Evolutionary conservation across 2,329 filamentous ascomycete species (phyloP).

Genomic region (Botrytis tulipae): DNA sequence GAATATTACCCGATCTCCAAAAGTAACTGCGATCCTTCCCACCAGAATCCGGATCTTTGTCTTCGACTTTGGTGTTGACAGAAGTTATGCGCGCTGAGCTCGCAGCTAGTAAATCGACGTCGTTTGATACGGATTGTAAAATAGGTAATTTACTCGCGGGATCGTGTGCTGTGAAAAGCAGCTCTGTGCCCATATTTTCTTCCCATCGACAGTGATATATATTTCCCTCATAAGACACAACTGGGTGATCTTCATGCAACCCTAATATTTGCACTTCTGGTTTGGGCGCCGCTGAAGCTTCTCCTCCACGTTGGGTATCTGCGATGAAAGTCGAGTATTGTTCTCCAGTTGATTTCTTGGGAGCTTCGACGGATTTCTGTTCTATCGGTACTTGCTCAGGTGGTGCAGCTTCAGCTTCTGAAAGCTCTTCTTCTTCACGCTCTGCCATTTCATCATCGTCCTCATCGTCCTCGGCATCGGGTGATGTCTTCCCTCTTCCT

Average conservation of each 20-base stretch:
- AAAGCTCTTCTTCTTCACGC: constrained; percentile 25
- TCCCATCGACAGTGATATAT: constrained; percentile 81
- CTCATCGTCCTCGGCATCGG: constrained; percentile 12
- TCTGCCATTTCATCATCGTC: constrained; percentile 26
- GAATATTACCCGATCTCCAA: constrained; percentile 12
- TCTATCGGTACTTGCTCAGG: constrained; percentile 27
- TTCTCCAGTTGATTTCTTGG: background rate
- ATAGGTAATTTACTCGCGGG: constrained; percentile 44
- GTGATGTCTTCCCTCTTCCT: constrained; percentile 17
- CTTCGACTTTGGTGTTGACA: constrained; percentile 39
- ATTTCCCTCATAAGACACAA: constrained; percentile 76
- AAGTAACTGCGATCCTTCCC: constrained; percentile 7
- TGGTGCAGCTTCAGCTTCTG: constrained; percentile 35
- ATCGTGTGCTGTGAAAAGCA: constrained; percentile 63
- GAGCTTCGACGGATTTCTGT: background rate
- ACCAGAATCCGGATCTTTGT: constrained; percentile 15
- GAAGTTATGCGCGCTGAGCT: constrained; percentile 69
- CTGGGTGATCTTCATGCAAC: constrained; percentile 70
- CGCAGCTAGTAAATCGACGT: constrained; percentile 70
- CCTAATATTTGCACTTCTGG: constrained; percentile 74
- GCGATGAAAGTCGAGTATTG: constrained; percentile 1
- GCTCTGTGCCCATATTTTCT: constrained; percentile 78
- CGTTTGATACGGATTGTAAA: constrained; percentile 52
- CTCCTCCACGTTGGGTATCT: constrained; percentile 24
- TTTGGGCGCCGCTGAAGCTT: background rate